Conservation (phyloP, 208 protist genomes). For the Wallacemonas collosoma region DNA sequence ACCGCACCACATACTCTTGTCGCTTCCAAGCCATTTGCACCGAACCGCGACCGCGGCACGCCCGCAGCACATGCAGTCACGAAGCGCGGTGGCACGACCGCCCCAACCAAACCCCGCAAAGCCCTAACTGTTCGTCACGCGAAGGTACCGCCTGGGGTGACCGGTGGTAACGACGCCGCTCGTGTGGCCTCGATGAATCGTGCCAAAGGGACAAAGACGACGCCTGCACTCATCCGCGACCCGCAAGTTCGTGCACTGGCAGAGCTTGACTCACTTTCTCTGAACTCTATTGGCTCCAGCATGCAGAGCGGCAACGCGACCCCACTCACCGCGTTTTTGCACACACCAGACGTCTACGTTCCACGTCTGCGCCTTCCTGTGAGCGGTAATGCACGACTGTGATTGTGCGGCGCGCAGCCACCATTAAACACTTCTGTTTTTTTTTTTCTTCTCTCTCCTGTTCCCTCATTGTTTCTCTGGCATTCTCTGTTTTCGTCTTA, state of each 20-base stretch:
- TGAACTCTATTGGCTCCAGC: slow-evolving; percentile 10
- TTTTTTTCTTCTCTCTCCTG: slow-evolving; percentile 21
- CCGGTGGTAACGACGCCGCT: background rate
- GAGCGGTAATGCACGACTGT: too few species aligned
- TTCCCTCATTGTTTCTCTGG: slow-evolving; percentile 21
- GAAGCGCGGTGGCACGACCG: too few species aligned
- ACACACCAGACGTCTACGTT: background rate
- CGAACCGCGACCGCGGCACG: too few species aligned
- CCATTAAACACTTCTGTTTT: background rate
- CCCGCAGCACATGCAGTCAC: too few species aligned
- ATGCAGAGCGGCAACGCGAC: background rate
- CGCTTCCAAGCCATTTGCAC: background rate
- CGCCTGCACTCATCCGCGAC: too few species aligned
- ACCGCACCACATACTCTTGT: background rate
- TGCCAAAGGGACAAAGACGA: too few species aligned
- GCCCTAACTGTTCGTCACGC: background rate
- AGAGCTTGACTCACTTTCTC: background rate
- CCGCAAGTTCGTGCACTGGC: too few species aligned
- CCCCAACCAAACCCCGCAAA: background rate
- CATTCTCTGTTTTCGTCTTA: slow-evolving; percentile 9
- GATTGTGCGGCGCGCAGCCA: too few species aligned
- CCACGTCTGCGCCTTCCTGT: slow-evolving; percentile 1
- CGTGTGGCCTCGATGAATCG: too few species aligned
- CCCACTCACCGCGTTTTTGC: background rate
- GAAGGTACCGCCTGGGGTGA: background rate